A percentile compares a stretch with the other conserved stretches of the same genome.
phyloP scores from a whole-genome alignment of 148 eudicot genomes.

The Cornus suecica region DNA sequence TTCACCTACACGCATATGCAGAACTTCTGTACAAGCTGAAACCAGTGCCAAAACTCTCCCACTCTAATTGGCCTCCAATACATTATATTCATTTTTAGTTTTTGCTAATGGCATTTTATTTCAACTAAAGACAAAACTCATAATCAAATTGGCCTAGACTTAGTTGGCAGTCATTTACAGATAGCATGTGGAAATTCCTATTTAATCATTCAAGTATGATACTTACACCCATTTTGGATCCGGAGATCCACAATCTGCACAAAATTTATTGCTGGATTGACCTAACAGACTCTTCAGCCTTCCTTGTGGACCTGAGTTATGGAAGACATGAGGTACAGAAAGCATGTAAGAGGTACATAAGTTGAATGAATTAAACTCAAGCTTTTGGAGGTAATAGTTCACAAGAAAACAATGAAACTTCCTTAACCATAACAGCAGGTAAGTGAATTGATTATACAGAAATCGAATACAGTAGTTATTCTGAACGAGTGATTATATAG shows the following conservation, averaged over 20 bases:
- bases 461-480: not conserved
- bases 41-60: too few relatives aligned
- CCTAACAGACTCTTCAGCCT: slow-evolving; percentile 51
- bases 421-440: not conserved
- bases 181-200: not conserved
- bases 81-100: too few relatives aligned
- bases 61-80: too few relatives aligned
- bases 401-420: not conserved
- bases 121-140: too few relatives aligned
- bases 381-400: too few relatives aligned
- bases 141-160: too few relatives aligned
- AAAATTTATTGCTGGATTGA: slow-evolving; percentile 53
- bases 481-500: too few relatives aligned
- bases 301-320: slow-evolving; percentile 41
- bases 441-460: not conserved
- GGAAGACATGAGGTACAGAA: slow-evolving; percentile 2
- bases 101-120: too few relatives aligned
- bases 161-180: not conserved
- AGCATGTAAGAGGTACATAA: slow-evolving; percentile 1
- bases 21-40: too few relatives aligned
- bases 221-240: slow-evolving; percentile 99
- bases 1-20: too few relatives aligned
- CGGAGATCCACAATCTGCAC: slow-evolving; percentile 93
- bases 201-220: not conserved
- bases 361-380: not conserved